Base-by-base conservation (phyloP, 2,329 filamentous ascomycete species). In the Fusarium sp. region DNA sequence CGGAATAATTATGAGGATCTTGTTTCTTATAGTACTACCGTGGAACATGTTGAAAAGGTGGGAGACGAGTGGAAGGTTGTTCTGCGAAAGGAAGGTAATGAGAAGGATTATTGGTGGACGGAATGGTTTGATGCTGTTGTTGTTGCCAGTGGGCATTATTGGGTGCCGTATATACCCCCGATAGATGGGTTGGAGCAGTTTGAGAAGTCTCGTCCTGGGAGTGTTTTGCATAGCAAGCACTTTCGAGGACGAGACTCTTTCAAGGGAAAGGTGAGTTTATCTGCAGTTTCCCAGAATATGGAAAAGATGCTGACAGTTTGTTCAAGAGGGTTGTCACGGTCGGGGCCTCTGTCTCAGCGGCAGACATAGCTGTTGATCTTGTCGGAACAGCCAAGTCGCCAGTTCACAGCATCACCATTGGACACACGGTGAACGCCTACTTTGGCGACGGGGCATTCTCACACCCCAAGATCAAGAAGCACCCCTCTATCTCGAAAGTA, bases 271-370 rank as follows among this genome's bases (percentile, higher is more conserved):
- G 83, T 84, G 56, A 64, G 77, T 23, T 23, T 23, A 9, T 13
- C 2, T 6, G 3, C 3, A 1, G 0, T 9, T 13, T 5, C 11
- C 14, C 11, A 13, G 6, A 4, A n/a, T 6, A 4, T 38, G 14
- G 25, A 25, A 9, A 27, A 11, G 14, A 5, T 31, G 14, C 40
- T 49, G 6, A 50, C 4, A 11, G 3, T 14, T 1, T 49, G 23
- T 8, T 61, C 1, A 36, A 89, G 86, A 83, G 80, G 63, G 85
- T 90, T 0, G 80, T 91, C 0, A 83, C 89, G 0, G 86, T 91
- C 1, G 89, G 89, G 3, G 88, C 86, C 1, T 89, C 86, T 0
- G 88, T 90, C 3, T 91, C 88, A 0, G 88, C 86, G 0, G 84
- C 87, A 27, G 89, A 91, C 70, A 89, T 89, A 11, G 83, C 85